Base-by-base conservation (phyloP, 176 grass and related monocot genomes). In the Rhipidocladum racemiflorum region DNA sequence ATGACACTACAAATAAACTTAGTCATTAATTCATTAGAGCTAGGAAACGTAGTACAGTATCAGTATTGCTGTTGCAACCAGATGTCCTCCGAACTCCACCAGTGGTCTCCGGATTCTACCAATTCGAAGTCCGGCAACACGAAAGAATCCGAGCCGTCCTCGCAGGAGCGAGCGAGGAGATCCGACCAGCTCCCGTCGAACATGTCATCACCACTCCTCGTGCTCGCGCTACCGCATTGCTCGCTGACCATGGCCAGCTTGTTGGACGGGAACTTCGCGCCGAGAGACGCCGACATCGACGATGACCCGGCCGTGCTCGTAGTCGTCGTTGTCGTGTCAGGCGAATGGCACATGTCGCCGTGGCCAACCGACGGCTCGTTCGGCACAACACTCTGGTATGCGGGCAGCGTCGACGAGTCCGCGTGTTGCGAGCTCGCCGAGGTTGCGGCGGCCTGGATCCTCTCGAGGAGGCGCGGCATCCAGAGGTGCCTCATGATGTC, bases 381-480 rank as follows among this genome's bases (percentile, higher is more conserved):
- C 29, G 61, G 29, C 14, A 17, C 61, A 17, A 34, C 40, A 16
- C 40, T 44, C 61, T 32, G 42, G 68, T 71, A 29, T 25, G 45
- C 14, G 83, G 64, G 82, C 81, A 53, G 25, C 18, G 72, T 36
- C 18, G 9, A 20, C 38, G 25, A 46, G 62, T 61, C 81, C 39
- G 54, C 32, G 42, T 57, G n/a, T 24, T 53, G 27, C 21, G n/a
- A 14, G 9, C n/a, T 29, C 45, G n/a, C 55, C 44, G 66, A 28
- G 4, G 74, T 27, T 15, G 9, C 46, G 28, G 48, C 60, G 44
- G 55, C 90, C 27, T 74, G 81, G 72, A 97, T 93, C 61, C 88
- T 86, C 86, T 97, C 94, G 28, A 93, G 0, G 0, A 93, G 88
- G 30, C 94, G 94, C 5, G 94, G 94, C 78, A 97, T 89, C 94